A percentile compares a stretch with the other conserved stretches of the same genome.
Evolutionary conservation across 768 basidiomycete species (phyloP).

Genomic region (Myochromella boudieri): DNA sequence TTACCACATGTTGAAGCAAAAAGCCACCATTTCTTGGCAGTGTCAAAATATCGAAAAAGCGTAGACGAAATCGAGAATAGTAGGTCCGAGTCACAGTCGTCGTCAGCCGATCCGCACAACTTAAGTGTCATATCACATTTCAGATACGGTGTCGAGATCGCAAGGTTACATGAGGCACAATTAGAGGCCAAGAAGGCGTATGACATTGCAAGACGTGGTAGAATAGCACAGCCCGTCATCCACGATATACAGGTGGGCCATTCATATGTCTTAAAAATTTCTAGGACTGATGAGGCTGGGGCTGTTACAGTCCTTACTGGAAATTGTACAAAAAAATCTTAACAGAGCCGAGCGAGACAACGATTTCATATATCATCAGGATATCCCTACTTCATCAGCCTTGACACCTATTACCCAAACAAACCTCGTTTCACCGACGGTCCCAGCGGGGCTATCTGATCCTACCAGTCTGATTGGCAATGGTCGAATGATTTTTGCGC

Average conservation of each 20-base stretch:
- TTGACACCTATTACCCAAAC: constrained; percentile 65
- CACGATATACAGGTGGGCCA: constrained; percentile 74
- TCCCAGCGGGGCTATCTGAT: constrained; percentile 58
- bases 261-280: background rate
- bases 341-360: constrained; percentile 86
- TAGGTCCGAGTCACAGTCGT: constrained; percentile 41
- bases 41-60: constrained; percentile 85
- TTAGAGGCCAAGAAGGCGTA: constrained; percentile 67
- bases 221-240: constrained; percentile 60
- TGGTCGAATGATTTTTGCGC: constrained; percentile 66
- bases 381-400: constrained; percentile 71
- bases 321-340: constrained; percentile 65
- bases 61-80: constrained; percentile 82
- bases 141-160: constrained; percentile 89
- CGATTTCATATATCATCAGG: constrained; percentile 91
- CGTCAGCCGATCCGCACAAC: background rate
- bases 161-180: constrained; percentile 71
- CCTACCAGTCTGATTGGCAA: constrained; percentile 53
- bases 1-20: constrained; percentile 81
- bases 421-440: constrained; percentile 59
- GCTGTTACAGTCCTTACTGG: constrained; percentile 71
- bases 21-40: constrained; percentile 81
- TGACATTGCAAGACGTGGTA: constrained; percentile 61
- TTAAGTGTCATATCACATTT: constrained; percentile 13
- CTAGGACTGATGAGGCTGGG: background rate